Conservation (phyloP, 176 grass and related monocot species). For the Aegilops speltoides region DNA sequence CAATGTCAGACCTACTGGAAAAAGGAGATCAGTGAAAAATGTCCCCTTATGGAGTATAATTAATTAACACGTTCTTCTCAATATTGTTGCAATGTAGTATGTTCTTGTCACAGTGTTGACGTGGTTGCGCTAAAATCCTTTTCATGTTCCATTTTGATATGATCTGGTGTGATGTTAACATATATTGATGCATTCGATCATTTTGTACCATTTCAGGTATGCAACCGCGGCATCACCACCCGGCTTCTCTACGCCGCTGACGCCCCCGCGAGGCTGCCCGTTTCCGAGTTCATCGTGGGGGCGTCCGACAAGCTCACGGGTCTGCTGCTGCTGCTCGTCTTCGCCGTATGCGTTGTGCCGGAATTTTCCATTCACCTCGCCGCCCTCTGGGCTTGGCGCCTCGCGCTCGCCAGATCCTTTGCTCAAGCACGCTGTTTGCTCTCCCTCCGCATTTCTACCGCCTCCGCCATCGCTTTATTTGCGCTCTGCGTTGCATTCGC, state of each 20-base stretch:
- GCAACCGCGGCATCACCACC: conserved; percentile 11
- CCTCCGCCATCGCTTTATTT: neutral
- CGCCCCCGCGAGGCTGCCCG: conserved; percentile 20
- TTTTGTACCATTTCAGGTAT: conserved; percentile 18
- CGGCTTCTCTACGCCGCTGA: conserved; percentile 18
- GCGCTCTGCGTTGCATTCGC: neutral
- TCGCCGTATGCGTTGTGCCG: conserved; percentile 4
- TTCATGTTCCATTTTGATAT: neutral
- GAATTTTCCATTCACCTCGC: conserved; percentile 23
- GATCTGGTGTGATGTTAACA: neutral
- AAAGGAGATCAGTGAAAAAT: no score
- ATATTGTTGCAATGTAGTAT: neutral
- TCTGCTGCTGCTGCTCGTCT: conserved; percentile 15
- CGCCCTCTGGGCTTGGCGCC: conserved; percentile 17
- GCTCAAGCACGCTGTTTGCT: conserved; percentile 13
- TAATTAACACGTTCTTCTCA: no score
- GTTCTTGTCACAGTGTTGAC: no score
- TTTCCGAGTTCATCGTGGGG: conserved; percentile 19
- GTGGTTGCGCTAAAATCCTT: no score
- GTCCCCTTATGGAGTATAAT: no score
- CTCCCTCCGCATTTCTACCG: neutral
- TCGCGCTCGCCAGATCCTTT: conserved; percentile 14
- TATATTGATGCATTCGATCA: neutral
- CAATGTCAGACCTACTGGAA: no score
- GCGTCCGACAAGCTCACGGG: neutral